Evolutionary conservation across 2,329 filamentous ascomycete genomes (phyloP), one percentile per base, ranked within the genome.

Genomic region (Colletotrichum camelliae): DNA sequence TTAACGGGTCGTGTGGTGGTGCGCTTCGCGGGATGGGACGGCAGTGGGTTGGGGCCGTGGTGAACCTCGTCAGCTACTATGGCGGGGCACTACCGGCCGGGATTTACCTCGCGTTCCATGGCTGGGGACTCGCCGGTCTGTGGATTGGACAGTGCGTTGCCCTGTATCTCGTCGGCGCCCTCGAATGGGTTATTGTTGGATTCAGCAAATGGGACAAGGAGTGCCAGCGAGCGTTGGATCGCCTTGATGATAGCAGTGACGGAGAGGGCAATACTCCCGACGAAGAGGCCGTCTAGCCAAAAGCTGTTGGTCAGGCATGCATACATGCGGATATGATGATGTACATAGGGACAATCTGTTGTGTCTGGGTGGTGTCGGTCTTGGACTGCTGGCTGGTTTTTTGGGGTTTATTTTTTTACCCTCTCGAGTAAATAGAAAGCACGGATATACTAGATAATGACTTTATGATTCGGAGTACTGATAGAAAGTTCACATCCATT

Each of bases 61-160:
- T 97, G 69, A 98, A 98, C 82, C 87, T 96, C 18, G 84, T 96
- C 21, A 95, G 93, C 81, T 98, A 98, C 83, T 98, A 98, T 82
- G 92, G 92, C 78, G 94, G 94, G 74, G 95, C 95, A 1, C 83
- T 97, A 71, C 95, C 95, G 0, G 86, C 93, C n/a, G 95, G 95
- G 0, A 94, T 97, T 70, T 97, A 91, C 85, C 90, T 98, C 35
- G 95, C 95, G 2, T 97, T 97, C 80, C 91, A 97, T 81, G 95
- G 95, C 21, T 97, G 95, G 95, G 95, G 95, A 0, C 86, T 97
- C 3, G 88, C 89, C 21, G 95, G 95, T 0, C 85, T 98, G 18
- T 98, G 95, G 95, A 87, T 97, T 39, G 95, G 95, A 18, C 94
- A 96, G 81, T 96, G 94, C 80, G 92, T 95, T 76, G 94, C 94